phyloP scores from a whole-genome alignment of 1,284 basidiomycete species.

The Cutaneotrichosporon cyanovorans region DNA sequence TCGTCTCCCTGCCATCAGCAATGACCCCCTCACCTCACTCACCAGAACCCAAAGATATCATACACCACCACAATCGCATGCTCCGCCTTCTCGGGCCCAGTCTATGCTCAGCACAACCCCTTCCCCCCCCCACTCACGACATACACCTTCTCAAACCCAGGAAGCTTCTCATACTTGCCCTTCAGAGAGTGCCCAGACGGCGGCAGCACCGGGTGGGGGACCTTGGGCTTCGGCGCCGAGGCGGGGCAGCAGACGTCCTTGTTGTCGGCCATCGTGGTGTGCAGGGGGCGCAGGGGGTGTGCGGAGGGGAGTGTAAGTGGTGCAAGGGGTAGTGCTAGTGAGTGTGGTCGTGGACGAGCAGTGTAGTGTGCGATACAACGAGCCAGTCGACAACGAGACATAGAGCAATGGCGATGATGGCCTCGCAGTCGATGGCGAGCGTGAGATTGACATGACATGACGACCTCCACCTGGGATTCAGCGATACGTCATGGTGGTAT shows the following conservation, averaged over 20 bases:
- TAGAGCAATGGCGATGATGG: too few relatives aligned
- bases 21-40: not conserved
- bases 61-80: constrained; percentile 38
- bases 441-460: too few relatives aligned
- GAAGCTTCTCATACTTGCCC: constrained; percentile 22
- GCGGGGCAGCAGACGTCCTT: constrained; percentile 29
- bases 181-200: constrained; percentile 21
- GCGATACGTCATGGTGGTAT: too few relatives aligned
- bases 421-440: too few relatives aligned
- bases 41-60: constrained; percentile 43
- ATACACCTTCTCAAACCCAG: constrained; percentile 34
- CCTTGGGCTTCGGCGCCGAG: constrained; percentile 24
- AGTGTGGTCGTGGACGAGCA: too few relatives aligned
- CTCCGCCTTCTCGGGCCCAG: constrained; percentile 30
- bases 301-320: too few relatives aligned
- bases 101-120: constrained; percentile 15
- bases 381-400: too few relatives aligned
- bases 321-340: too few relatives aligned
- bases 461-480: too few relatives aligned
- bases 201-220: constrained; percentile 27
- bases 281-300: too few relatives aligned
- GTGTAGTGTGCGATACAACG: too few relatives aligned
- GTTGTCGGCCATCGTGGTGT: too few relatives aligned
- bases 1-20: constrained; percentile 34
- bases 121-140: constrained; percentile 20